Evolutionary conservation across 495 filamentous ascomycete species (phyloP), one percentile per base, ranked within the genome.

Genomic region (Aspergillus nidulans): DNA sequence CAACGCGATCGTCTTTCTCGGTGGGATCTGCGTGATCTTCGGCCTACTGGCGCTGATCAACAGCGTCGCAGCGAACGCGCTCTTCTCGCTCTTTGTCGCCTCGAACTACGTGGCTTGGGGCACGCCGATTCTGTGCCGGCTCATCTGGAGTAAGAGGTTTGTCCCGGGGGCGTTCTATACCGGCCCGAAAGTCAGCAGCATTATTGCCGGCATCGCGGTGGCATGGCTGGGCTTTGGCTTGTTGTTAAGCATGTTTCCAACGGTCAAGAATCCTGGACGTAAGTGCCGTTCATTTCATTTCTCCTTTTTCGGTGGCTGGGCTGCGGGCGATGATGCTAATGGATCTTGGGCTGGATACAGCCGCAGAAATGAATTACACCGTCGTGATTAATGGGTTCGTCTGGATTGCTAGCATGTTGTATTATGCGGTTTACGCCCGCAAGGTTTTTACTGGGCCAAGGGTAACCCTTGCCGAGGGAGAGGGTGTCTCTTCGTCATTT

Each of bases 391-490:
- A 87, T 62, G 70, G 68, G 3, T 78, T 82, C 12, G 81, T 87
- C 5, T 87, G 84, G 85, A 58, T 76, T 13, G 82, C 82, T 0
- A 74, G 79, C 6, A 66, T 85, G 59, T n/a, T 66, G 12, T 88
- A 87, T 63, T 87, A 86, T 63, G 78, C 81, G 63, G 64, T 88
- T 0, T 81, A 81, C 30, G 87, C 87, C 0, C 73, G 74, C 12
- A 84, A 83, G 57, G 89, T 87, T 86, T 91, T 87, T 61, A 85
- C 85, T 34, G 87, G 87, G 1, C 87, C 87, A 0, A 82, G 82
- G 59, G 81, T 87, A 61, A 90, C 88, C 44, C 69, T 88, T 21
- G 76, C 85, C 55, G 56, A 52, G 24, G 6, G 48, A 3, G 55
- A 55, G 0, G 24, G 20, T 8, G 28, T 26, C n/a, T 0, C 16